Evolutionary conservation across 495 filamentous ascomycete species (phyloP), one percentile per base, ranked within the genome.

Genomic region (Talaromyces stipitatus): DNA sequence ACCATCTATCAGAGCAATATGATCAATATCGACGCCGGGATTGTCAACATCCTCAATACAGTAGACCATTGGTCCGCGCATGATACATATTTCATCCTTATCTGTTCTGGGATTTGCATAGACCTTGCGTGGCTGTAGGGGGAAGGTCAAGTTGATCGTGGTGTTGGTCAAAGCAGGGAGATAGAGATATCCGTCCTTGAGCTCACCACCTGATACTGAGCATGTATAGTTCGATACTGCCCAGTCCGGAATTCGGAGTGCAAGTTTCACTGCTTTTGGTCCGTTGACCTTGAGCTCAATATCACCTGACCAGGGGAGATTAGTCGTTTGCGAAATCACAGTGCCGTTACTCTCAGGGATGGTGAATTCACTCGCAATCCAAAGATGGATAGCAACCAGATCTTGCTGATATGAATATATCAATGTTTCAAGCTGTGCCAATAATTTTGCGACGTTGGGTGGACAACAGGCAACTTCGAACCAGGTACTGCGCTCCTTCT

Each of bases 401-500:
- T 68, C 66, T 38, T 41, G 30, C 32, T 54, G 51, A 26, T 36
- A 41, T 4, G 51, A 54, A 54, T 54, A 54, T 1, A 54, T 54
- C 32, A 54, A 26, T 10, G 51, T 30, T 3, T 41, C 51, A 14
- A 83, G 66, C 33, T 71, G 76, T 8, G 76, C 81, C 43, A 82
- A 68, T 1, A 79, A 68, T 22, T 81, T 68, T 16, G 76, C 72
- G 8, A 83, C 70, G 60, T 83, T 84, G 1, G 81, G 81, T 14
- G 81, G 81, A 64, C 81, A 84, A 54, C 81, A 83, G 24, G 80
- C 79, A 50, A 73, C 78, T 22, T 76, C 73, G 33, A 84, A 83
- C 81, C 81, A 83, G 28, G 65, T 64, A 20, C 64, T 76, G 61
- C 52, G 74, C 68, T 54, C 75, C 59, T 58, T 69, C 65, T 29